Conservation (phyloP, 2,329 filamentous ascomycete species). For the Whalleya microplaca region DNA sequence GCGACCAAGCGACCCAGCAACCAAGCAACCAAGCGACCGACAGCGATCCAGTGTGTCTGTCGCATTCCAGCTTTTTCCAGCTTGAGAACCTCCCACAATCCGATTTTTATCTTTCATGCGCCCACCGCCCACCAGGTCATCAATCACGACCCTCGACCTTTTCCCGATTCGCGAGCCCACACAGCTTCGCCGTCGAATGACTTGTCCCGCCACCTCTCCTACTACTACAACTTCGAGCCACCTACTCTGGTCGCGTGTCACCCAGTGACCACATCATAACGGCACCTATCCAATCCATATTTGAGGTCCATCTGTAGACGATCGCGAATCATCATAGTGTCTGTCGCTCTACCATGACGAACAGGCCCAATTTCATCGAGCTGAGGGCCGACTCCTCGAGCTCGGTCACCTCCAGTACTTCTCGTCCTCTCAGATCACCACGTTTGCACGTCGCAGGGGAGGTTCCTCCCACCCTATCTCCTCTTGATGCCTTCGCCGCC, state of each 20-base stretch:
- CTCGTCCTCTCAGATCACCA: conserved; percentile 69
- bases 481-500: conserved; percentile 91
- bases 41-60: conserved; percentile 29
- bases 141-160: conserved; percentile 5
- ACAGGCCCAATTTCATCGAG: conserved; percentile 63
- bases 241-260: conserved; percentile 1
- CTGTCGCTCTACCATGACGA: conserved; percentile 49
- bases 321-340: background rate
- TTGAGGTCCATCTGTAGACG: background rate
- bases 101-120: conserved; percentile 33
- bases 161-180: background rate
- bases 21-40: background rate
- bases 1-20: too few species aligned
- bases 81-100: conserved; percentile 12
- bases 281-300: background rate
- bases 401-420: conserved; percentile 48
- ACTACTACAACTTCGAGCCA: conserved; percentile 3
- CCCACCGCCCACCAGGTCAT: conserved; percentile 15
- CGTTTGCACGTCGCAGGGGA: conserved; percentile 78
- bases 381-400: conserved; percentile 60
- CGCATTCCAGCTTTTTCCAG: conserved; percentile 20
- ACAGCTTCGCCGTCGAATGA: background rate
- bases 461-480: conserved; percentile 86
- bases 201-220: background rate
- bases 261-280: background rate